Evolutionary conservation across 192 early-diverging fungal species (phyloP).

Genomic region (Powellomyces hirtus): DNA sequence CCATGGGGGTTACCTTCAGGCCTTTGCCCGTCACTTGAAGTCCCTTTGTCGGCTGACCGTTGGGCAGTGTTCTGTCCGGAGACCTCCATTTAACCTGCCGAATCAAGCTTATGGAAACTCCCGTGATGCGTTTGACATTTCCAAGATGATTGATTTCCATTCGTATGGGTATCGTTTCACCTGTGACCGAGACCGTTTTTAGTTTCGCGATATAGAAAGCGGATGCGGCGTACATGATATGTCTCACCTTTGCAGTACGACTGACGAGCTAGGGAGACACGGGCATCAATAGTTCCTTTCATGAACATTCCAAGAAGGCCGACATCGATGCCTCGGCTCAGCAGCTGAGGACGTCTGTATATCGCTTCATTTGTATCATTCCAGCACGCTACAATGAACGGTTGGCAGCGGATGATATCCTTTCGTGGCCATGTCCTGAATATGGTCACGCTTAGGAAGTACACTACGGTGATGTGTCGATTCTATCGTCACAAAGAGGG

Average conservation of each 20-base stretch:
- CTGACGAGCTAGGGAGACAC: not conserved
- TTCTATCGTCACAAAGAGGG: not conserved
- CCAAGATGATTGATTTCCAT: constrained; percentile 17
- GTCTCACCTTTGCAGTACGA: constrained; percentile 7
- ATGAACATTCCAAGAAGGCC: not conserved
- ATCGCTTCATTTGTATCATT: not conserved
- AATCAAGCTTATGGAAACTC: not conserved
- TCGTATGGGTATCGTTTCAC: constrained; percentile 10
- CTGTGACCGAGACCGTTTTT: no score
- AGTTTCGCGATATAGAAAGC: no score
- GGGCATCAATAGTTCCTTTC: constrained; percentile 7
- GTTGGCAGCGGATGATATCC: not conserved
- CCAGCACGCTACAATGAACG: not conserved
- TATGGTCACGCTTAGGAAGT: not conserved
- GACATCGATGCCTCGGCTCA: not conserved
- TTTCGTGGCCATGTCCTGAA: not conserved
- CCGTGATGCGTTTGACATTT: not conserved
- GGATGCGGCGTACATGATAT: no score
- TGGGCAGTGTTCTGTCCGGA: not conserved
- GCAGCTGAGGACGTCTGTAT: not conserved
- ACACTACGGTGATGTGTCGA: not conserved
- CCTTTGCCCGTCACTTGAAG: not conserved
- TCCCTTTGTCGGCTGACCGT: not conserved
- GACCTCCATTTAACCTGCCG: not conserved
- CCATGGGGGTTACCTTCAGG: not conserved